Evolutionary conservation across 2,329 filamentous ascomycete genomes (phyloP), one percentile per base, ranked within the genome.

Genomic region (Cryphonectria parasitica): DNA sequence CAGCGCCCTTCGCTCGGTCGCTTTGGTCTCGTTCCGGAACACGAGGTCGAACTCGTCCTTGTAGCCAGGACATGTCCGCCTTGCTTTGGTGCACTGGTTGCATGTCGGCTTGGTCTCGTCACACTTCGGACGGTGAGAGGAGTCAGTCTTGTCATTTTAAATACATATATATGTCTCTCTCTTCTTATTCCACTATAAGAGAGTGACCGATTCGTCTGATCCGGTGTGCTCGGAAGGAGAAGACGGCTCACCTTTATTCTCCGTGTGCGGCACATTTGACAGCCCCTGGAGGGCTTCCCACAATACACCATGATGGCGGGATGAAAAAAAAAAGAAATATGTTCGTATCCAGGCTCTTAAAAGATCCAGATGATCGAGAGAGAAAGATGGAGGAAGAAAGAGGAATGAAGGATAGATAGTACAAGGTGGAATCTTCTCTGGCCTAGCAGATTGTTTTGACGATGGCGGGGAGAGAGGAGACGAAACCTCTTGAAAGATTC

Each of bases 41-140:
- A 93, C 87, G 34, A 92, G 81, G 75, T 93, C 91, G 75, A 92
- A 91, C 74, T 92, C 90, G 76, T 92, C 89, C 77, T 89, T 89
- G 79, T 91, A 91, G 62, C 90, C 90, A 3, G 89, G 89, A 76
- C 90, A 92, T 74, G 86, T 83, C 54, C 89, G 85, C 70, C 87
- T 83, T 52, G 89, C 90, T 75, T 90, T 91, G 73, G 84, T 81
- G 75, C 89, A 91, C 77, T 91, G 89, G 56, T 86, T 86, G 79
- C 90, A 92, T 6, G 86, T 88, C 13, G 90, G 90, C 73, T 88
- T 90, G 54, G 85, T 88, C 78, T 91, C 89, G 77, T 91, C 90
- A 78, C 90, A 91, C 89, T 91, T 68, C 54, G 58, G 74, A 54
- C 64, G 17, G 34, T 39, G 31, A 17, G 19, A 28, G 2, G 67